Base-by-base conservation (phyloP, 805 yeast genomes). In the Candida broadrunensis region DNA sequence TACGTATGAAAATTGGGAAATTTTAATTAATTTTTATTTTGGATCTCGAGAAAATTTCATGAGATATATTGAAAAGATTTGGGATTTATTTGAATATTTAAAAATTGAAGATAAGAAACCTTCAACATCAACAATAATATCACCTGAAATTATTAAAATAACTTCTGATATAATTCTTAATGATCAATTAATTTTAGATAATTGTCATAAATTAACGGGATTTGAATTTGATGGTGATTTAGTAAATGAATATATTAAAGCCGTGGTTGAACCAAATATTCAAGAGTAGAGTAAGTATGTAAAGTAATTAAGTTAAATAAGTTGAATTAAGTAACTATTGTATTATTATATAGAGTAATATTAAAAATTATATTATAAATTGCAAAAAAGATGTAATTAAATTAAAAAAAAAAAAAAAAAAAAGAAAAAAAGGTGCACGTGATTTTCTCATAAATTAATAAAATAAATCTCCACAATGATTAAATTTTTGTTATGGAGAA, bases 31-130 rank as follows among this genome's bases (percentile, higher is more conserved):
- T 33, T 30, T 39, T 18, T 52, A 50, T 42, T 61, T 58, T 44
- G 68, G 67, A 2, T 53, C 58, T 26, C 42, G 35, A 19, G 61
- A 59, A 13, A 52, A 53, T 14, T 46, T 59, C 35, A 29, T 37
- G 5, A 26, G 50, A 24, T 61, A 63, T 35, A 33, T 50, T 7
- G 55, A 48, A 20, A 54, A 50, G 38, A 38, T 61, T 4, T 54
- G 55, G 55, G 60, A 51, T 21, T 47, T 60, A 18, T 51, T 61
- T 36, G 45, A 39, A 15, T 50, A 45, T 36, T 36, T 60, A 35
- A 46, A 45, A 20, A 11, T 25, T 13, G 33, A 35, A 14, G 24
- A 21, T 21, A 21, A 21, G 24, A 21, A 21, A 7, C 6, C 6
- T 21, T 7, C 6, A 9, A 15, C 15, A 30, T 35, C 5, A 4